Evolutionary conservation across 2,329 filamentous ascomycete species (phyloP), one percentile per base, ranked within the genome.

Genomic region (Diaporthe citriasiana): DNA sequence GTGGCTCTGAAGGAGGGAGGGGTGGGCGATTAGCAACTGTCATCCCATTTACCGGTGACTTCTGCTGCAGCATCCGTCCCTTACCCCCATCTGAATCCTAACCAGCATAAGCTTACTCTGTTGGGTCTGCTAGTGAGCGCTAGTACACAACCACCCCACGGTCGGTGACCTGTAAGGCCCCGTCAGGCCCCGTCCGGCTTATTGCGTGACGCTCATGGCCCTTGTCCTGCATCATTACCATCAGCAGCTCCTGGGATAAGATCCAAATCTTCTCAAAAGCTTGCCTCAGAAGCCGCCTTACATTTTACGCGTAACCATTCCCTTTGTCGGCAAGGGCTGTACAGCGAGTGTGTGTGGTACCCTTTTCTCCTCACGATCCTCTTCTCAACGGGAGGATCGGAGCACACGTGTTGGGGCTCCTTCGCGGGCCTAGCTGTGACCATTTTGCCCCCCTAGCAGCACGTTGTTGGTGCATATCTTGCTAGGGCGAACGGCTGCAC

Each of bases 381-480:
- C 2, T 59, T 70, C 53, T 40, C n/a, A 33, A 60, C 69, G 33
- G 53, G 53, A 59, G 51, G 50, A 50, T 57, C 12, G 17, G 55
- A 38, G 30, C 30, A 71, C 55, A 71, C 55, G 55, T 60, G 53
- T 15, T 71, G 53, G 53, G 50, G 68, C 63, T 68, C 63, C 63
- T 68, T 53, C 63, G 63, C 33, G 33, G 53, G 22, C n/a, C 63
- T 30, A 12, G n/a, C 8, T 17, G 19, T 53, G 63, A 30, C 33
- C 53, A 68, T 27, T 68, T 68, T 68, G n/a, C 63, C 45, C 60
- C 25, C 19, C 7, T 1, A 13, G 33, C 22, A 40, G 47, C 47
- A 68, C 33, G 47, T 53, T 35, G 47, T 53, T 22, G 33, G 30
- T n/a, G 47, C 47, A 68, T 7, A 15, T 38, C 60, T 25, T 6